Conservation (phyloP, 1,284 basidiomycete genomes). For the Heterobasidion parviporum region DNA sequence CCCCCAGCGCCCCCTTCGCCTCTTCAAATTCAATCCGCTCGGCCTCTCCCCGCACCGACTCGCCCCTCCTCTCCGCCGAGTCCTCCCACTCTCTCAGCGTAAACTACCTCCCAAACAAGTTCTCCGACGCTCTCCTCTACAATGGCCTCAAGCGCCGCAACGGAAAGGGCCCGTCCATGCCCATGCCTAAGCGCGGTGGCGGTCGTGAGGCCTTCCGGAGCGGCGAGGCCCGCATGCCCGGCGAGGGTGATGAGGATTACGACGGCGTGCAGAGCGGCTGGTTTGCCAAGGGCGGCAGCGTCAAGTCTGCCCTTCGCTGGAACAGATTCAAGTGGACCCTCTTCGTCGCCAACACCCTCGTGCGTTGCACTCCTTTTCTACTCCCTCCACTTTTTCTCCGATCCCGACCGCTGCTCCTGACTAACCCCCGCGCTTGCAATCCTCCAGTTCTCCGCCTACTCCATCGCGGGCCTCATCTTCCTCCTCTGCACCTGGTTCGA, state of each 20-base stretch:
- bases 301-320: constrained; percentile 41
- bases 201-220: constrained; percentile 45
- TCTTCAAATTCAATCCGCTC: constrained; percentile 18
- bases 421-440: neutral
- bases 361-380: constrained; percentile 22
- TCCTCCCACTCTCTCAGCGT: constrained; percentile 30
- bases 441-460: constrained; percentile 40
- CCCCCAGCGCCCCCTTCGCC: constrained; percentile 21
- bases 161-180: constrained; percentile 18
- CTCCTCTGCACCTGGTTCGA: constrained; percentile 55
- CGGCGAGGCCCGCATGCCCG: constrained; percentile 40
- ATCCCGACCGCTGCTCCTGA: neutral
- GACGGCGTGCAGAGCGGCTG: constrained; percentile 36
- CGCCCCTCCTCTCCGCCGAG: constrained; percentile 17
- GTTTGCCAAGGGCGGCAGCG: constrained; percentile 27
- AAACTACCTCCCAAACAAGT: constrained; percentile 55
- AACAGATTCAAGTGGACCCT: constrained; percentile 56
- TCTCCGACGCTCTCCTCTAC: constrained; percentile 37
- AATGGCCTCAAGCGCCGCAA: constrained; percentile 33
- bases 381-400: neutral
- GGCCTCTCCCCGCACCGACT: constrained; percentile 18
- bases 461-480: constrained; percentile 39
- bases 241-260: constrained; percentile 44
- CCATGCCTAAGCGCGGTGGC: constrained; percentile 37
- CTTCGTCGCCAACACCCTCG: constrained; percentile 41